phyloP scores from a whole-genome alignment of 2,329 filamentous ascomycete species.

The Acephala macrosclerotiorum region DNA sequence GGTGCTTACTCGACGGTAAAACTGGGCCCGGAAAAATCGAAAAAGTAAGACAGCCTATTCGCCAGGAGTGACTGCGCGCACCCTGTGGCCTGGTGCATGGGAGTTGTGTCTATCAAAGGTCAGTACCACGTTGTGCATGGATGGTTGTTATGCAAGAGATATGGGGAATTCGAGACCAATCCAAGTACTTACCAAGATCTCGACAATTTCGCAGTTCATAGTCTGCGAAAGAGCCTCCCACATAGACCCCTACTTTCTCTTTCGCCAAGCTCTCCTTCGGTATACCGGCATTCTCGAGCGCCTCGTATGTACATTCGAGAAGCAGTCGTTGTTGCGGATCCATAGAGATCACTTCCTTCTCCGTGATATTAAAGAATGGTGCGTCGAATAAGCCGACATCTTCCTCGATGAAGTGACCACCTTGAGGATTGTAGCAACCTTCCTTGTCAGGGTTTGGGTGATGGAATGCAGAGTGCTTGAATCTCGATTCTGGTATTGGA shows the following conservation, averaged over 20 bases:
- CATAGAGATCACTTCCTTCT: constrained; percentile 42
- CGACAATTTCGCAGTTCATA: constrained; percentile 26
- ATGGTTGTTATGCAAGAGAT: not conserved
- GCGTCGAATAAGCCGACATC: constrained; percentile 40
- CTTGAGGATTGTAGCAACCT: constrained; percentile 36
- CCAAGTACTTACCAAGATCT: constrained; percentile 17
- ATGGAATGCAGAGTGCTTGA: constrained; percentile 60
- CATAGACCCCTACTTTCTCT: constrained; percentile 52
- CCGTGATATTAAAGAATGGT: constrained; percentile 41
- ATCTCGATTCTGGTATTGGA: constrained; percentile 43
- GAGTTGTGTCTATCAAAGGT: constrained; percentile 10
- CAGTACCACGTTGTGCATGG: not conserved
- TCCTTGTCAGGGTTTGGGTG: constrained; percentile 53
- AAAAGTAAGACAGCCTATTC: constrained; percentile 63
- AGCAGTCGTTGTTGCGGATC: constrained; percentile 41
- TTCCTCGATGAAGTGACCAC: constrained; percentile 39
- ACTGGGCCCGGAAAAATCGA: constrained; percentile 62
- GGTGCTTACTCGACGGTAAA: constrained; percentile 49
- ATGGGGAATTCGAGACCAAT: not conserved
- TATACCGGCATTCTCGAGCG: constrained; percentile 40
- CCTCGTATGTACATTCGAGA: constrained; percentile 39
- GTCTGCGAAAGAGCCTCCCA: constrained; percentile 52
- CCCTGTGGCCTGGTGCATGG: constrained; percentile 36
- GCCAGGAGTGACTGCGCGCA: constrained; percentile 49
- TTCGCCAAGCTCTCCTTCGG: constrained; percentile 31